Evolutionary conservation across 2,329 filamentous ascomycete genomes (phyloP), one percentile per base, ranked within the genome.

Genomic region (Beauveria caledonica): DNA sequence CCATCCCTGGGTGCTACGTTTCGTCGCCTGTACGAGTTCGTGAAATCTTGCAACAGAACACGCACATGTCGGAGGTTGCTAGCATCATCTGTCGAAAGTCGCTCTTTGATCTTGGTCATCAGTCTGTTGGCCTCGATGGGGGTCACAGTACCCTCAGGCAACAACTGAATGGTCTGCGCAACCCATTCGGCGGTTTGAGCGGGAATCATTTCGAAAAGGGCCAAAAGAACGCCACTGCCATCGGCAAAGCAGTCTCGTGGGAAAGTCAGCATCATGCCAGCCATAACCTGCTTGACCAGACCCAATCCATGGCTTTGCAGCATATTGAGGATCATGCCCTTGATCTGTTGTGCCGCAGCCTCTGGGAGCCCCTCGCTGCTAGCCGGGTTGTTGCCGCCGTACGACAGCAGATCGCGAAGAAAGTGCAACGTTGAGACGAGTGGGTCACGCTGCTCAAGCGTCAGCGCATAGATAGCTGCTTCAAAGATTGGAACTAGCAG

Each of bases 221-320:
- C 87, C 62, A 99, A 84, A 57, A 99, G 77, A n/a, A 96, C 90
- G 5, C 92, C 92, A 53, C 91, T 96, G 17, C 92, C 92, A 70
- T 99, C 94, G 0, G 92, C 87, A 70, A 97, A 96, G 75, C 92
- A 97, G 72, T 97, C 94, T 48, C 90, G 85, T 0, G 94, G 95
- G 76, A 99, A 99, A 0, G 89, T 95, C 72, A 97, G 97, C 93
- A 99, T 97, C 92, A 99, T 96, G 62, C 94, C 94, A 1, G 92
- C 94, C 77, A 99, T 81, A 61, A 96, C 87, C 64, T 92, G 89
- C 74, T 96, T 93, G 8, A 94, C 87, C 29, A 99, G 79, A 60
- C 85, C 77, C 68, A 91, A 87, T 42, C 94, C 92, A 64, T 92
- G 86, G 1, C 80, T 76, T 2, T 80, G 65, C 25, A 96, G 77